Base-by-base conservation (phyloP, 2,329 filamentous ascomycete genomes). In the Phyllosticta citriasiana region DNA sequence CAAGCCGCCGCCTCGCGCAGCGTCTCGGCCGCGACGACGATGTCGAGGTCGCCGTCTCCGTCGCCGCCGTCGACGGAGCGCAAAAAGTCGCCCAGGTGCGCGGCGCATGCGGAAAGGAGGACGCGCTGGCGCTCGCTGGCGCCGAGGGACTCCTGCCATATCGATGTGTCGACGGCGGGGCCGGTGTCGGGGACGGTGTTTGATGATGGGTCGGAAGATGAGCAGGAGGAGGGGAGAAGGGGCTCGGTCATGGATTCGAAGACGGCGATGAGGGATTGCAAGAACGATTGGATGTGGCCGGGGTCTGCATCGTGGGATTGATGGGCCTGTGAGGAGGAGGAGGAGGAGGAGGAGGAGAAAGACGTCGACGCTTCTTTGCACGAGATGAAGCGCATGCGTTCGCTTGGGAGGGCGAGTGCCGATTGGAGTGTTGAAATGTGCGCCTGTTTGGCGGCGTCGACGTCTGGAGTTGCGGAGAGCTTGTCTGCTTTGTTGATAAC, bases 21-120 rank as follows among this genome's bases (percentile, higher is more conserved):
- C 70, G 92, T 85, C 74, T 99, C 94, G 0, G 94, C 94, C 10
- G 91, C 92, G 26, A 96, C 81, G 6, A 97, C 93, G 55, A 96
- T 87, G 70, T 97, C 94, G 7, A 88, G 79, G 35, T 89, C 86
- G 2, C 61, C 60, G 19, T 66, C 68, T 1, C 62, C 60, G 16
- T 68, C 71, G 14, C 68, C 66, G 2, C 58, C 60, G 12, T 64
- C 61, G 8, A 85, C 83, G 68, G 87, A 84, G 9, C 70, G 74
- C 64, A 93, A 76, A 71, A 96, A 99, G 24, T 84, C 82, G 56
- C 88, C 81, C 0, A 99, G 81, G 70, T 91, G 84, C 40, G 72
- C 71, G 12, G 87, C 79, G 71, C 93, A 96, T 70, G 85, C 81
- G 57, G 84, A 81, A 55, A 99, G 81, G 58, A 97, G 85, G 71